Evolutionary conservation across 2,329 filamentous ascomycete genomes (phyloP), one percentile per base, ranked within the genome.

Genomic region (Claviceps cyperi): DNA sequence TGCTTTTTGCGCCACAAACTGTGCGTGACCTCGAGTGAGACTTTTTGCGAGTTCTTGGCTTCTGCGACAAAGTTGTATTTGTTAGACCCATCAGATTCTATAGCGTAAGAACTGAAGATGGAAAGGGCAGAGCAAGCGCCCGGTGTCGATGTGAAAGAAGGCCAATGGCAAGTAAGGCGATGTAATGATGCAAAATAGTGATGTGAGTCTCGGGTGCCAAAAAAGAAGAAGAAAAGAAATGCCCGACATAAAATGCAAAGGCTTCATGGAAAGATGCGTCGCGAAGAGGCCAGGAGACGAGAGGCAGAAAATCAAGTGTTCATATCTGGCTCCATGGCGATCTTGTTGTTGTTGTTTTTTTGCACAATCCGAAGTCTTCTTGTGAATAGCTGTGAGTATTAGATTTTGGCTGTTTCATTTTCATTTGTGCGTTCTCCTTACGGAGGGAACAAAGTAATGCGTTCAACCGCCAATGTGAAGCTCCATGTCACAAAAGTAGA

Each of bases 51-150:
- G 40, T 43, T 32, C 4, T 24, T 28, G 22, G 15, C 22, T n/a
- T 17, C 28, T 22, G 32, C 44, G 17, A 46, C 17, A 37, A 13
- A 15, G 5, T 28, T 8, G 14, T 35, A 28, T 24, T 15, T 24
- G 14, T 19, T 40, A 28, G 15, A 36, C 13, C 32, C 32, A 21
- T 46, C 28, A 15, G 9, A n/a, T 24, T 35, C 28, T 28, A 38
- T 24, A 53, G 21, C 40, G 28, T 11, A 24, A 53, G 58, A 48
- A 47, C 48, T 48, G 49, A 56, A 53, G 13, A 43, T 50, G 48
- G 54, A 51, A 53, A 57, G 52, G 54, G 57, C 54, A 55, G 54
- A 52, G 57, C 53, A 55, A 54, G 52, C 46, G 51, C 28, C 28
- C 37, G 43, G n/a, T 45, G 9, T 13, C 41, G 17, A 43, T 43